phyloP scores from a whole-genome alignment of 345 rosid species.

The Crucihimalaya himalaica region DNA sequence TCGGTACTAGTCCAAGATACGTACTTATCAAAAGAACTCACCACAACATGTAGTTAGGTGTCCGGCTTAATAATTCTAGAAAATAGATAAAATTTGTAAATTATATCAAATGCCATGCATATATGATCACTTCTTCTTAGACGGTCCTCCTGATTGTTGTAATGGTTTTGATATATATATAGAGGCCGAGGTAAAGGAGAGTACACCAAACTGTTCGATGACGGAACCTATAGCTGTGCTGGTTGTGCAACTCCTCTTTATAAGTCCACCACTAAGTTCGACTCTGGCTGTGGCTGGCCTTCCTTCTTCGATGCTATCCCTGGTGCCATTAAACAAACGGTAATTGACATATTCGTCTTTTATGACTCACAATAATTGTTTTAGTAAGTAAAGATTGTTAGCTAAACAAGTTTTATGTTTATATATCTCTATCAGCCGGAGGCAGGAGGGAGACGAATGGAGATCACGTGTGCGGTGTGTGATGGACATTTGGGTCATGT shows the following conservation, averaged over 20 bases:
- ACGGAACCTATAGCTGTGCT: conserved; percentile 72
- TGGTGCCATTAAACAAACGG: conserved; percentile 65
- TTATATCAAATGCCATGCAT: neutral
- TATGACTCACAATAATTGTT: neutral
- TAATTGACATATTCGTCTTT: conserved; percentile 13
- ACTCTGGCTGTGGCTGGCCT: conserved; percentile 89
- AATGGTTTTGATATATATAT: conserved; percentile 24
- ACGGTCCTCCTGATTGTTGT: neutral
- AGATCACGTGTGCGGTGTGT: conserved; percentile 79
- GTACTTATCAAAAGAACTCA: neutral
- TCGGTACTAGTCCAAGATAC: neutral
- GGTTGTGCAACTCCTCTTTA: conserved; percentile 84
- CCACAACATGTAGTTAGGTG: neutral
- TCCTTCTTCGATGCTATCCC: conserved; percentile 84
- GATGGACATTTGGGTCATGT: conserved; percentile 94
- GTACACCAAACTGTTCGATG: conserved; percentile 59
- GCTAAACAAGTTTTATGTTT: neutral
- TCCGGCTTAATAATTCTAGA: neutral
- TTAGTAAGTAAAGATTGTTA: neutral
- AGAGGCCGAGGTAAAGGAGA: conserved; percentile 73
- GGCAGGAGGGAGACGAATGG: conserved; percentile 71
- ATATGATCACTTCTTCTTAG: neutral
- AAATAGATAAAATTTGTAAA: neutral
- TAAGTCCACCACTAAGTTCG: conserved; percentile 69
- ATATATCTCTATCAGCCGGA: conserved; percentile 49